A percentile compares a stretch with the other conserved stretches of the same genome.
Conservation (phyloP, 2,329 filamentous ascomycete species). For the Plectosphaerella cucumerina region DNA sequence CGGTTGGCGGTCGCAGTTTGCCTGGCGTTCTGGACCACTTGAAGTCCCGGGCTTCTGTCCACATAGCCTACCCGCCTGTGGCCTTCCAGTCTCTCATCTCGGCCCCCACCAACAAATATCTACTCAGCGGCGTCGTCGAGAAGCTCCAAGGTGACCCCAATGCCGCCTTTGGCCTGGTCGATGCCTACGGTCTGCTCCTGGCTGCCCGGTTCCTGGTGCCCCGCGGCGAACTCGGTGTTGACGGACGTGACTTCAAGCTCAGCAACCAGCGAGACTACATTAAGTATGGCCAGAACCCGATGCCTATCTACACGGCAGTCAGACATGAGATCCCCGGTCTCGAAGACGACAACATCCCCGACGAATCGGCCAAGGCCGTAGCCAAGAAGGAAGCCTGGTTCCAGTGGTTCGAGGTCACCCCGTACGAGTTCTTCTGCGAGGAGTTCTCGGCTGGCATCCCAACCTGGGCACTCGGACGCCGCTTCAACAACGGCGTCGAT, state of each 20-base stretch:
- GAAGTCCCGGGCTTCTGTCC: constrained; percentile 77
- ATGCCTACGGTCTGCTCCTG: constrained; percentile 84
- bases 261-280: constrained; percentile 80
- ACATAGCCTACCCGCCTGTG: constrained; percentile 88
- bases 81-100: constrained; percentile 79
- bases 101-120: constrained; percentile 87
- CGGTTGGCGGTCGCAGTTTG: constrained; percentile 66
- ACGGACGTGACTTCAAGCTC: constrained; percentile 79
- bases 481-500: constrained; percentile 69
- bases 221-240: constrained; percentile 73
- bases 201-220: constrained; percentile 83
- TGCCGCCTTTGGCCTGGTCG: constrained; percentile 84
- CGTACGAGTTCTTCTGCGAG: constrained; percentile 94
- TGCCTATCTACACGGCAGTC: constrained; percentile 95
- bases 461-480: constrained; percentile 85
- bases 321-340: constrained; percentile 85
- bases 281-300: constrained; percentile 72
- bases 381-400: constrained; percentile 78
- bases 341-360: constrained; percentile 30
- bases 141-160: constrained; percentile 80
- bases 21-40: constrained; percentile 74
- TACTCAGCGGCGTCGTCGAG: constrained; percentile 84
- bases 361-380: constrained; percentile 47
- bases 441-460: constrained; percentile 89
- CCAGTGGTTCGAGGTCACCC: constrained; percentile 95